Evolutionary conservation across 2,329 filamentous ascomycete genomes (phyloP).

Genomic region (Claviceps quebecensis): DNA sequence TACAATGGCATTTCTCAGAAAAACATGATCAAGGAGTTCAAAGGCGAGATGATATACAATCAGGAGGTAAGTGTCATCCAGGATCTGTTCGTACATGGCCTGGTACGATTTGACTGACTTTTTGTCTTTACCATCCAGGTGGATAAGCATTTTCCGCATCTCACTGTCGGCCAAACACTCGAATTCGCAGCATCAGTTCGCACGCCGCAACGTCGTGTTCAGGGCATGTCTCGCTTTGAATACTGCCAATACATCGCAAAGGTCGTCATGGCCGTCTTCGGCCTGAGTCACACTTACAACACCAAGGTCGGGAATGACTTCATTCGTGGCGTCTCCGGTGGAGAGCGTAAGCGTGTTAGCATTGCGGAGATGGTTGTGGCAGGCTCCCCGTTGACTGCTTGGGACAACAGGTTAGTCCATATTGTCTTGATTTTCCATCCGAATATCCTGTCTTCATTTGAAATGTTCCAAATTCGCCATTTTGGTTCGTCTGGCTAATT

Average conservation of each 20-base stretch:
- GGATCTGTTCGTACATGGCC: too few relatives aligned
- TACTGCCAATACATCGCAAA: slow-evolving; percentile 49
- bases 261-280: slow-evolving; percentile 57
- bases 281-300: slow-evolving; percentile 55
- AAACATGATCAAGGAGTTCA: slow-evolving; percentile 44
- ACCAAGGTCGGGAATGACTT: slow-evolving; percentile 66
- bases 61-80: slow-evolving; percentile 38
- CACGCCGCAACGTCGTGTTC: slow-evolving; percentile 50
- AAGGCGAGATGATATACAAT: slow-evolving; percentile 58
- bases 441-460: neutral
- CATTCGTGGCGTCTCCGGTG: slow-evolving; percentile 56
- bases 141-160: slow-evolving; percentile 63
- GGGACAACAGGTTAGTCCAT: slow-evolving; percentile 48
- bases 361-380: slow-evolving; percentile 67
- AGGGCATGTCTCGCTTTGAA: slow-evolving; percentile 45
- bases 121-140: slow-evolving; percentile 21
- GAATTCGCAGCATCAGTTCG: slow-evolving; percentile 57
- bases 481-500: neutral
- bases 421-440: neutral
- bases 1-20: slow-evolving; percentile 47
- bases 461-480: neutral
- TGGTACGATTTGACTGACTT: too few relatives aligned
- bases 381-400: slow-evolving; percentile 38
- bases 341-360: slow-evolving; percentile 65
- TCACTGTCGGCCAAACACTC: slow-evolving; percentile 62